Evolutionary conservation across 2,329 filamentous ascomycete species (phyloP).

Genomic region (Esteya vermicola): DNA sequence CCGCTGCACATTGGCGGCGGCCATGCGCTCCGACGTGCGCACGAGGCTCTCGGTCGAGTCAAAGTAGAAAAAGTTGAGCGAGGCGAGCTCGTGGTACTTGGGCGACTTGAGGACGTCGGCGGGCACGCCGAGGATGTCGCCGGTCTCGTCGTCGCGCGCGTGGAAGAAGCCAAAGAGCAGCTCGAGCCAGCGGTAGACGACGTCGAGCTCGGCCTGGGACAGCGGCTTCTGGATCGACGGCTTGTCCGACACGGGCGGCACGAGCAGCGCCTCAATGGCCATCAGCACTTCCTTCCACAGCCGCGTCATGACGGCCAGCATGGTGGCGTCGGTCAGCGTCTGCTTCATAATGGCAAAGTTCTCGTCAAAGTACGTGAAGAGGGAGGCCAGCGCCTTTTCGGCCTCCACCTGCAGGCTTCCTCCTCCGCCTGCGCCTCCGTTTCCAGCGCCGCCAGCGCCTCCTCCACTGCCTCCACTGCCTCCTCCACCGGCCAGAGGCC

Average conservation of each 20-base stretch:
- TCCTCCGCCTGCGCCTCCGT: constrained; percentile 22
- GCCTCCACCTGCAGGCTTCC: constrained; percentile 57
- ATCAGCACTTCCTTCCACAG: constrained; percentile 95
- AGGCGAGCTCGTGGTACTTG: constrained; percentile 95
- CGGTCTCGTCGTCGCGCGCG: constrained; percentile 60
- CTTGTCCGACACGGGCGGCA: constrained; percentile 91
- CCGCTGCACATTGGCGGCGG: constrained; percentile 65
- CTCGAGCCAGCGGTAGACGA: constrained; percentile 89
- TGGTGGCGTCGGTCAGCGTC: constrained; percentile 86
- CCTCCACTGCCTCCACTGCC: constrained; percentile 24
- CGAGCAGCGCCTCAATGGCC: constrained; percentile 77
- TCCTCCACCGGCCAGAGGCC: too few relatives aligned
- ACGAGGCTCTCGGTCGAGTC: constrained; percentile 83
- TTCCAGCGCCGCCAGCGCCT: constrained; percentile 34
- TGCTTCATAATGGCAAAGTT: constrained; percentile 99
- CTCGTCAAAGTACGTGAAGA: constrained; percentile 93
- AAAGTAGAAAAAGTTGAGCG: constrained; percentile 97
- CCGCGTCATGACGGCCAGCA: constrained; percentile 96
- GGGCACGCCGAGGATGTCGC: constrained; percentile 77
- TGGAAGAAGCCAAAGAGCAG: constrained; percentile 92
- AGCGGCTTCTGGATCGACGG: constrained; percentile 74
- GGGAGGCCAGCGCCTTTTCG: constrained; percentile 64
- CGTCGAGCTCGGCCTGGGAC: constrained; percentile 75
- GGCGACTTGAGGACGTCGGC: constrained; percentile 87
- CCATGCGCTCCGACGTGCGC: constrained; percentile 93